Evolutionary conservation across 768 basidiomycete species (phyloP), one percentile per base, ranked within the genome.

Genomic region (Suillus subaureus): DNA sequence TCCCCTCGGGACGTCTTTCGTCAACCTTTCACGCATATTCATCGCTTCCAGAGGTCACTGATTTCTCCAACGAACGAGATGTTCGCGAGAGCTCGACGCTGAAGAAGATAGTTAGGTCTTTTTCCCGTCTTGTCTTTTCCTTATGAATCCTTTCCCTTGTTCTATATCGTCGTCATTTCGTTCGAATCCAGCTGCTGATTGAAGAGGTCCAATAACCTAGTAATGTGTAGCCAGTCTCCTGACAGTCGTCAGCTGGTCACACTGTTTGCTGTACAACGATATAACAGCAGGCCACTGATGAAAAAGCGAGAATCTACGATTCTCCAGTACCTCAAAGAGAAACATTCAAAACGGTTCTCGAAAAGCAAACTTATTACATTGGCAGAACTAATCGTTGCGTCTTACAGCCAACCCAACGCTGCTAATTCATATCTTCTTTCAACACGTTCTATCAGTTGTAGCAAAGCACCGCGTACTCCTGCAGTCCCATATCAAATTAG

Each of bases 401-500:
- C 37, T 60, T 60, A 61, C 26, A 40, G 11, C 45, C 4, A 61
- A 28, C 13, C 6, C 13, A 21, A 62, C 13, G 11, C 23, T n/a
- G 21, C 21, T 16, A 21, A 31, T 33, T n/a, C n/a, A 61, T 13
- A 61, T 35, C 55, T 18, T 43, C 26, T 57, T 57, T n/a, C 15
- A 6, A n/a, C 11, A 11, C 6, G 26, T 28, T 12, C 12, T 21
- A 9, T 73, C 64, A 74, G 23, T 67, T 73, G 65, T 79, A 77
- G 72, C 82, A 83, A 64, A 83, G 73, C 21, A 83, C 74, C 28
- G 77, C 75, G 66, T 83, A 83, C n/a, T 81, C 72, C 82, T 83
- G 60, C 6, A 45, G 61, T 58, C 16, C 26, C 16, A 26, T 11
- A 23, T 66, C 35, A 65, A 21, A 55, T 51, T 26, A 33, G 37